Evolutionary conservation across 148 eudicot genomes (phyloP).

Genomic region (Gaultheria prostrata): DNA sequence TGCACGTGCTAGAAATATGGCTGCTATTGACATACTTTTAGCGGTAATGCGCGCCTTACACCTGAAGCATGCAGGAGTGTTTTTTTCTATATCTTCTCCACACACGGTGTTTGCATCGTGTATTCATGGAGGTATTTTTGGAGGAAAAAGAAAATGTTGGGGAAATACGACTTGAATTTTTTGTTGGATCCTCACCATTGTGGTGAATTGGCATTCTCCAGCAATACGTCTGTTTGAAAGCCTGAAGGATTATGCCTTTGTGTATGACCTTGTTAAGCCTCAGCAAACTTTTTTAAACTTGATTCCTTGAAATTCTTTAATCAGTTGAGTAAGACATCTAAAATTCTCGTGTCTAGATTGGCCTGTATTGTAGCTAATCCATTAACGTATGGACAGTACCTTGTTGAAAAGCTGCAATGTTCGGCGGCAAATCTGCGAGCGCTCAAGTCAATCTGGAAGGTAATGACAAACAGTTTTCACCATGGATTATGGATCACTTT

Average conservation of each 20-base stretch:
- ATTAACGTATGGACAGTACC: neutral
- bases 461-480: neutral
- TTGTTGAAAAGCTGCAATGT: neutral
- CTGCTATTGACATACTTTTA: conserved; percentile 8
- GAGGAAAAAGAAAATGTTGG: neutral
- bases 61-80: no score
- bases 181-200: neutral
- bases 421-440: neutral
- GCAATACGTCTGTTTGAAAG: neutral
- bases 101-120: neutral
- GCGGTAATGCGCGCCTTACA: conserved; percentile 6
- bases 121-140: neutral
- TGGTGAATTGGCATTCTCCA: no score
- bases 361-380: neutral
- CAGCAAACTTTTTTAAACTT: neutral
- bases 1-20: conserved; percentile 2
- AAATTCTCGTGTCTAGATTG: neutral
- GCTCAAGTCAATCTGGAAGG: neutral
- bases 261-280: neutral
- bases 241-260: neutral
- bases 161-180: neutral
- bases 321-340: neutral
- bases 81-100: neutral
- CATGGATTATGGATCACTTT: neutral
- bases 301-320: neutral